Base-by-base conservation (phyloP, 306 rosid genomes). In the Purshia tridentata region DNA sequence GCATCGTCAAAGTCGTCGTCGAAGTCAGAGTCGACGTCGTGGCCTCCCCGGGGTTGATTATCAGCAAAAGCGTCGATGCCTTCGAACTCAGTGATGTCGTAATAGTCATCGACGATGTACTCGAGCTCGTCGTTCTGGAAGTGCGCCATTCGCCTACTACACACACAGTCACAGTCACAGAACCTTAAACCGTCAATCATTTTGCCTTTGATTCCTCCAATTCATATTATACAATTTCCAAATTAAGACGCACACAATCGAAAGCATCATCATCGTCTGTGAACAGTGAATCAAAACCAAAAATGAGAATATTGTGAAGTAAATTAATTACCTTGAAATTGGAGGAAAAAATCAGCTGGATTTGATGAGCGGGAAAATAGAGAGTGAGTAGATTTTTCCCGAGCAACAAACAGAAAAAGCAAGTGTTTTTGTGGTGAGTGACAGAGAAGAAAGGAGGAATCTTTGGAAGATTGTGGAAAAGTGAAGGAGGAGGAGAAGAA, bases 51-150 rank as follows among this genome's bases (percentile, higher is more conserved):
- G 48, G 56, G 53, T 11, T 73, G 82, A 39, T 76, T 39, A 9
- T 78, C 81, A 70, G 78, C 40, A 75, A 76, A 70, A 72, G 62
- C 13, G 6, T 73, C 70, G 10, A 67, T 79, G 56, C 75, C 85
- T 15, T 86, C 90, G 75, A 84, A 88, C 51, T 85, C 91, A 12
- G 74, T 19, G 76, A 76, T 58, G 68, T 82, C 86, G 80, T 16
- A 80, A 50, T 80, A 84, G 63, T 84, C 83, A 45, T 78, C 83
- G 19, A 64, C 80, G 14, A 82, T 69, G 78, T 81, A 89, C 8
- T 87, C 92, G 49, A 91, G 93, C 69, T 91, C 97, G 19, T 83
- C 93, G 84, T 89, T 82, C 67, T 72, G 78, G 70, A 90, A 89
- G 9, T 84, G 88, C 57, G 81, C 92, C 98, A 93, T 93, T 46